These are phyloP conservation scores for Kurtzmaniella natalensis DNA, from an alignment of 1,139 yeast genomes.

Conservation along the genomic window DNA sequence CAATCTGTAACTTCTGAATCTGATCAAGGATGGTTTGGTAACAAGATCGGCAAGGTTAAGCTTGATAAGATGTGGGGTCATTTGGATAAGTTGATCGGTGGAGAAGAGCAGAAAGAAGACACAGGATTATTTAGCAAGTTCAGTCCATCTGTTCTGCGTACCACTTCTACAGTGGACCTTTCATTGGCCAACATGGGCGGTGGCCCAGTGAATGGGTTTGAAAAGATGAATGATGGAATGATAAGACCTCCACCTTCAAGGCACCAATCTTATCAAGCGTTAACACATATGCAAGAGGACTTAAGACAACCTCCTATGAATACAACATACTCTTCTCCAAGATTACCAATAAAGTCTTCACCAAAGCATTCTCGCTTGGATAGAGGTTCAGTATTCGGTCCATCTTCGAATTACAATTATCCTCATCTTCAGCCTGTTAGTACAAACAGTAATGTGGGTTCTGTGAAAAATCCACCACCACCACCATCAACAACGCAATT, in stretches of 20 bases:
- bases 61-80: constrained; percentile 87
- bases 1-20: constrained; percentile 34
- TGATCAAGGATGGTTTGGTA: constrained; percentile 56
- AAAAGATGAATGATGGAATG: not conserved
- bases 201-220: not conserved
- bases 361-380: not conserved
- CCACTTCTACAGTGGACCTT: constrained; percentile 45
- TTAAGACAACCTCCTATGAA: no score
- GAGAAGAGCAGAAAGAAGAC: constrained; percentile 57
- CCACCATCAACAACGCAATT: no score
- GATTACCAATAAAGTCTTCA: not conserved
- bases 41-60: constrained; percentile 68
- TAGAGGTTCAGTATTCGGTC: not conserved
- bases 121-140: constrained; percentile 70
- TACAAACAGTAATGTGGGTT: no score
- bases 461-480: no score
- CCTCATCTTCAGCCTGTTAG: no score
- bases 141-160: constrained; percentile 59
- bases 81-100: constrained; percentile 86
- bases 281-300: not conserved
- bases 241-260: not conserved
- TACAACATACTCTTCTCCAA: not conserved
- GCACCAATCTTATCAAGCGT: not conserved
- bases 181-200: constrained; percentile 13
- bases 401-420: no score